Conservation (phyloP, 1,284 basidiomycete species). For the Ceratobasidium sp. region DNA sequence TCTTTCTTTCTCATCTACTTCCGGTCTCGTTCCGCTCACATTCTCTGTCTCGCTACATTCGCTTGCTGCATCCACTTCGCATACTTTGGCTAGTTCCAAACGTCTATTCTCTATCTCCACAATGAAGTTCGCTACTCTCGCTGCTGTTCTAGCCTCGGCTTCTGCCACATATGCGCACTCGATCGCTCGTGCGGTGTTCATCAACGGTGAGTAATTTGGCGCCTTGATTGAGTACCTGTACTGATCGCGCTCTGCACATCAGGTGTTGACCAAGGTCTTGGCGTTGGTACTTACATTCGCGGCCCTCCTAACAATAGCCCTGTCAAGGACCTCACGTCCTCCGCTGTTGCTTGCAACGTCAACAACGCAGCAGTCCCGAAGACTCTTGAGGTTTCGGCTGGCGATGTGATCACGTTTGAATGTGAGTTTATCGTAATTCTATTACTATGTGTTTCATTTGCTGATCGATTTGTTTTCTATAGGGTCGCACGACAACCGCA, state of each 20-base stretch:
- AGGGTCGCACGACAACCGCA: conserved; percentile 45
- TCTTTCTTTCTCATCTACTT: neutral
- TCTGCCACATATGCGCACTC: conserved; percentile 23
- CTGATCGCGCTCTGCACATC: neutral
- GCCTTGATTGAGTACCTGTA: neutral
- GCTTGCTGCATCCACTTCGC: neutral
- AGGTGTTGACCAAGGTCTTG: conserved; percentile 30
- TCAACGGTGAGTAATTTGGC: conserved; percentile 6
- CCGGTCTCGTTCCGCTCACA: conserved; percentile 29
- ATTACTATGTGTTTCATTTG: neutral
- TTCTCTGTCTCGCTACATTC: conserved; percentile 11
- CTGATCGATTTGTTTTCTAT: neutral
- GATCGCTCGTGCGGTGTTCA: neutral
- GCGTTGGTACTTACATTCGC: conserved; percentile 33
- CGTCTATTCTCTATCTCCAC: neutral
- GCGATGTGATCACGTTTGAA: conserved; percentile 41
- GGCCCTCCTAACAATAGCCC: conserved; percentile 34
- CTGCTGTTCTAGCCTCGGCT: conserved; percentile 36
- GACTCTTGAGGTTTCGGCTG: conserved; percentile 32
- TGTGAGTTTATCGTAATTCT: conserved; percentile 7
- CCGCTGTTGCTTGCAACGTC: conserved; percentile 36
- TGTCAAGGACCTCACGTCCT: conserved; percentile 39
- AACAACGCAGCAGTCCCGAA: conserved; percentile 31
- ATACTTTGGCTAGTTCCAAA: conserved; percentile 18
- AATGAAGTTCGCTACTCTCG: conserved; percentile 38